phyloP scores from a whole-genome alignment of 192 early-diverging fungal genomes.

The Backusella psychrophila region DNA sequence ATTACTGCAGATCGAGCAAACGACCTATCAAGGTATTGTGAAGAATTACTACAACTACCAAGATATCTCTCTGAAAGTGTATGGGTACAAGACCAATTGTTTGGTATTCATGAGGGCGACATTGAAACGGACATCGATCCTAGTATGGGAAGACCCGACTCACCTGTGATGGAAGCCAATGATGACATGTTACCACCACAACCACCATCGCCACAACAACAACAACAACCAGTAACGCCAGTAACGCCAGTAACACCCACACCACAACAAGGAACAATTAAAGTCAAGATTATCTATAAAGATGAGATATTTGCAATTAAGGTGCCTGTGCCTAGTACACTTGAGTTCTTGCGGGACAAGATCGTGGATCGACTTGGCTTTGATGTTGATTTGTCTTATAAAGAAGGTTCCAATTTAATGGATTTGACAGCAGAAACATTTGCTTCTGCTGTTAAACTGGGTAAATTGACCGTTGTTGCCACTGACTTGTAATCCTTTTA shows the following conservation, averaged over 20 bases:
- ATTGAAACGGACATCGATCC: slow-evolving; percentile 48
- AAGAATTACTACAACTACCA: slow-evolving; percentile 60
- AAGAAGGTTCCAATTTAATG: slow-evolving; percentile 18
- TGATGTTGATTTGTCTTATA: slow-evolving; percentile 38
- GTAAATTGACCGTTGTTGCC: slow-evolving; percentile 47
- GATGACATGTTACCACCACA: neutral
- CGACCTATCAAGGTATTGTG: slow-evolving; percentile 68
- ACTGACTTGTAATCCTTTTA: neutral
- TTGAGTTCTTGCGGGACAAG: slow-evolving; percentile 54
- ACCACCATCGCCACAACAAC: neutral
- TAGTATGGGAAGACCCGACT: slow-evolving; percentile 7
- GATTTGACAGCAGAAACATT: slow-evolving; percentile 33
- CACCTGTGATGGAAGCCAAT: neutral
- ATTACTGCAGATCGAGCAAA: slow-evolving; percentile 60
- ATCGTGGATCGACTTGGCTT: slow-evolving; percentile 56
- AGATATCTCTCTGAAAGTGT: slow-evolving; percentile 48
- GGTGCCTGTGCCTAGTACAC: slow-evolving; percentile 56
- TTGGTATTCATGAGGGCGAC: slow-evolving; percentile 57
- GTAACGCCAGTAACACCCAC: neutral
- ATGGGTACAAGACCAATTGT: slow-evolving; percentile 47
- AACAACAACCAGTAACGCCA: neutral
- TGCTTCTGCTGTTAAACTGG: slow-evolving; percentile 26
- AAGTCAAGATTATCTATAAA: slow-evolving; percentile 68
- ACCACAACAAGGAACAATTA: slow-evolving; percentile 41
- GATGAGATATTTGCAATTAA: slow-evolving; percentile 75